Evolutionary conservation across 2,329 filamentous ascomycete species (phyloP), one percentile per base, ranked within the genome.

Genomic region (Myriosclerotinia scirpicola): DNA sequence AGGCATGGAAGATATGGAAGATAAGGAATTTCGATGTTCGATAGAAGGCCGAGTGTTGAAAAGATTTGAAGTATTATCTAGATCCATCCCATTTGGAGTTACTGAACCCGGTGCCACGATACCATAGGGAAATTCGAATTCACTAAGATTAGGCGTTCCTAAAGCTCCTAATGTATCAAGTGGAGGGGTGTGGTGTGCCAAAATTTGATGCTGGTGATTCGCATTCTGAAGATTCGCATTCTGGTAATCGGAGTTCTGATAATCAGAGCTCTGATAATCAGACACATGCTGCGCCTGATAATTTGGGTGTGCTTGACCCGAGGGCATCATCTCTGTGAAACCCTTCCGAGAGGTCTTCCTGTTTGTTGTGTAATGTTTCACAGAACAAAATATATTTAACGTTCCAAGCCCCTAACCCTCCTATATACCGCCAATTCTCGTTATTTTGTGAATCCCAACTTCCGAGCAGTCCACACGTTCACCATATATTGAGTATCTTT

Each of bases 81-180:
- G 6, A 22, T 72, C 71, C 12, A 67, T 50, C 14, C 79, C 77
- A 52, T 78, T 76, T 14, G 54, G 64, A 50, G 77, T 66, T 71
- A 77, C 62, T 20, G 76, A 75, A 68, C 79, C 79, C 65, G 81
- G 81, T 34, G 78, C 69, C 30, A 34, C 1, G 12, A 83, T 73
- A 55, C 77, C 76, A 71, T 83, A 86, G 3, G 82, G 73, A 71
- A 85, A 86, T 30, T 81, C 77, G 72, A 85, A 86, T 69, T 84
- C 81, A 68, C 79, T 78, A 72, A 86, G 87, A 60, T 83, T 48
- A 14, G 55, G 54, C 46, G 70, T 69, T 55, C 69, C 71, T 30
- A 71, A 66, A 46, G 70, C 68, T 55, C 69, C 71, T 30, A 71
- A 66, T 36, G 60, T 67, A 66, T 75, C 70, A 54, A 72, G 69